A percentile compares a stretch with the other conserved stretches of the same genome.
These are phyloP conservation scores for Penicillium taxi DNA, from an alignment of 495 filamentous ascomycete genomes.

Conservation along the genomic window DNA sequence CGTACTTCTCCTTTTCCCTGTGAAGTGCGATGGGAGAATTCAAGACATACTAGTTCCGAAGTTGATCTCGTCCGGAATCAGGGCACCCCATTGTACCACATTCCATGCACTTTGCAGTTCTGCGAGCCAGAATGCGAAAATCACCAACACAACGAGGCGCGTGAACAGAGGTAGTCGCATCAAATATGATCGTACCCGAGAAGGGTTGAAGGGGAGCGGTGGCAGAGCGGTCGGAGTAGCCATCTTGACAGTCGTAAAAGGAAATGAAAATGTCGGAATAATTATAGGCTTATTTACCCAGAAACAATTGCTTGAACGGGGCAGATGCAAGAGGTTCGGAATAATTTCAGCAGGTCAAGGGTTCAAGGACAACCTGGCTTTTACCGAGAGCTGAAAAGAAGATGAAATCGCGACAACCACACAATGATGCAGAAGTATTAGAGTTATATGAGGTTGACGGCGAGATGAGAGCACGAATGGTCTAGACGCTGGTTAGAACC, in stretches of 20 bases:
- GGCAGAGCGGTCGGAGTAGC: slow-evolving; percentile 35
- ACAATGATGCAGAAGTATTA: no score
- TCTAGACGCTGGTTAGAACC: no score
- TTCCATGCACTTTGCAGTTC: slow-evolving; percentile 59
- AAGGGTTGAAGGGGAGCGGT: slow-evolving; percentile 42
- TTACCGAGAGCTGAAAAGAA: neutral
- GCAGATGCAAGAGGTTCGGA: no score
- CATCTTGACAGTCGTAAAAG: slow-evolving; percentile 23
- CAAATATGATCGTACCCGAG: slow-evolving; percentile 59
- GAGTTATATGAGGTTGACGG: no score
- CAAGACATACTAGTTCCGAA: slow-evolving; percentile 64
- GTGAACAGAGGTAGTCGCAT: slow-evolving; percentile 84
- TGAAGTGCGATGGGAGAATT: neutral
- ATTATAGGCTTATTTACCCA: no score
- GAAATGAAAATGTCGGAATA: no score
- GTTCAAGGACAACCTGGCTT: slow-evolving; percentile 6
- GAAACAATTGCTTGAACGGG: no score
- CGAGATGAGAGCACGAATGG: no score
- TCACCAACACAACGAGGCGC: slow-evolving; percentile 59
- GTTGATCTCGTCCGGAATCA: slow-evolving; percentile 68
- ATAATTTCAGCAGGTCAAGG: no score
- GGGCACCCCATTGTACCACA: slow-evolving; percentile 62
- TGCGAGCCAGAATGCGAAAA: slow-evolving; percentile 59
- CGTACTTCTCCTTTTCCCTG: neutral
- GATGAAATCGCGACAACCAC: neutral